Percentiles rank a stretch among this genome's conserved stretches.
These are phyloP conservation scores for Boletus pseudopeckii DNA, from an alignment of 768 basidiomycete species.

Conservation along the genomic window DNA sequence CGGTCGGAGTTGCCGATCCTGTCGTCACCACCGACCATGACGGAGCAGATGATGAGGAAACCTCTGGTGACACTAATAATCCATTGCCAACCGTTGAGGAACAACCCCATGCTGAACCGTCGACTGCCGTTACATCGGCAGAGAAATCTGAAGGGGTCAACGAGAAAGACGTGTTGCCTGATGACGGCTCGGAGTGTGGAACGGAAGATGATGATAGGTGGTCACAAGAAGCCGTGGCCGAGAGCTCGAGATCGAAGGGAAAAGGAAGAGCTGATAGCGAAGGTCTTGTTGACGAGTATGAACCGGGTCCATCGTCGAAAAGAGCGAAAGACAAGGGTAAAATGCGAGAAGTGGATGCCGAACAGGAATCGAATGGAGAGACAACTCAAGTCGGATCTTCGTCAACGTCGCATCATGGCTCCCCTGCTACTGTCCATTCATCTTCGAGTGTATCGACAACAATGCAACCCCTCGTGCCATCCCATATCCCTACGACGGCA, in stretches of 20 bases:
- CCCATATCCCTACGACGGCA: neutral
- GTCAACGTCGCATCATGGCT: slow-evolving; percentile 10
- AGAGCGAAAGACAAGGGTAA: slow-evolving; percentile 21
- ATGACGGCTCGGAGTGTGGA: slow-evolving; percentile 9
- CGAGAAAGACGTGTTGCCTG: neutral
- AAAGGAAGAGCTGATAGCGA: slow-evolving; percentile 24
- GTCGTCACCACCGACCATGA: neutral
- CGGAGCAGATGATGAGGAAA: slow-evolving; percentile 2
- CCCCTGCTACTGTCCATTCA: neutral
- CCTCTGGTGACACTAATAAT: neutral
- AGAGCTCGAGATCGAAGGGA: slow-evolving; percentile 22
- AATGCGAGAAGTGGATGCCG: slow-evolving; percentile 14
- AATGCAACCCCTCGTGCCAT: neutral
- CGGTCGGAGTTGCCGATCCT: neutral
- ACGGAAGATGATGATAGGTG: slow-evolving; percentile 23
- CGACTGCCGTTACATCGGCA: neutral
- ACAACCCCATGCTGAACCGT: slow-evolving; percentile 2
- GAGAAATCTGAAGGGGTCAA: neutral
- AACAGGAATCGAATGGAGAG: slow-evolving; percentile 11
- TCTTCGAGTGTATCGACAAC: slow-evolving; percentile 6
- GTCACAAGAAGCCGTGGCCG: slow-evolving; percentile 18
- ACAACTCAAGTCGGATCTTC: slow-evolving; percentile 5
- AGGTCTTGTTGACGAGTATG: slow-evolving; percentile 9
- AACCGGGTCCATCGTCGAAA: slow-evolving; percentile 6
- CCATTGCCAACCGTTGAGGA: neutral